Conservation (phyloP, 352 stramenopile genomes). For the Proteromonas lacertae region DNA sequence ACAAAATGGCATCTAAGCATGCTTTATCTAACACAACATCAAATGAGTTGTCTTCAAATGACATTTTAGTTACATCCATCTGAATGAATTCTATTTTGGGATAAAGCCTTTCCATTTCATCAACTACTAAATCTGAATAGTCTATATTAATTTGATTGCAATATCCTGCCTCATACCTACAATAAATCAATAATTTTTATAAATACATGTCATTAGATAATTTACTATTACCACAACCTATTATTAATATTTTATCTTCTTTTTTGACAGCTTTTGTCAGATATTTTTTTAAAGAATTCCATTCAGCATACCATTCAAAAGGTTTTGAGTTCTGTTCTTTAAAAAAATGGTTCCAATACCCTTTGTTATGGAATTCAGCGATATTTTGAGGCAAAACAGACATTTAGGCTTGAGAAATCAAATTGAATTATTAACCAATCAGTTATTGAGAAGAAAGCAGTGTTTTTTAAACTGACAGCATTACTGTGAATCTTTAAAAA, state of each 20-base stretch:
- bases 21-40: constrained; percentile 39
- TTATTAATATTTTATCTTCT: constrained; percentile 5
- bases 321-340: background rate
- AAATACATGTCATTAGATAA: constrained; percentile 26
- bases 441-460: too few species aligned
- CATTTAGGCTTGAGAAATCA: too few species aligned
- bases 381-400: too few species aligned
- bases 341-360: constrained; percentile 4
- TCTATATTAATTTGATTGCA: constrained; percentile 27
- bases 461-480: too few species aligned
- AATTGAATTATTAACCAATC: too few species aligned
- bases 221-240: constrained; percentile 31
- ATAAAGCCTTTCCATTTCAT: constrained; percentile 24
- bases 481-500: too few species aligned
- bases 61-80: constrained; percentile 9
- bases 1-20: constrained; percentile 33
- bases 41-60: constrained; percentile 11
- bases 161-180: constrained; percentile 19
- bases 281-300: background rate
- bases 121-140: constrained; percentile 23
- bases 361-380: constrained; percentile 2
- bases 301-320: constrained; percentile 3
- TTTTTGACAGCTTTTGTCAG: background rate
- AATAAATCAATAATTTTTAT: too few species aligned
- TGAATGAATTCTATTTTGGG: too few species aligned